Evolutionary conservation across 495 filamentous ascomycete genomes (phyloP).

Genomic region (Podospora conica): DNA sequence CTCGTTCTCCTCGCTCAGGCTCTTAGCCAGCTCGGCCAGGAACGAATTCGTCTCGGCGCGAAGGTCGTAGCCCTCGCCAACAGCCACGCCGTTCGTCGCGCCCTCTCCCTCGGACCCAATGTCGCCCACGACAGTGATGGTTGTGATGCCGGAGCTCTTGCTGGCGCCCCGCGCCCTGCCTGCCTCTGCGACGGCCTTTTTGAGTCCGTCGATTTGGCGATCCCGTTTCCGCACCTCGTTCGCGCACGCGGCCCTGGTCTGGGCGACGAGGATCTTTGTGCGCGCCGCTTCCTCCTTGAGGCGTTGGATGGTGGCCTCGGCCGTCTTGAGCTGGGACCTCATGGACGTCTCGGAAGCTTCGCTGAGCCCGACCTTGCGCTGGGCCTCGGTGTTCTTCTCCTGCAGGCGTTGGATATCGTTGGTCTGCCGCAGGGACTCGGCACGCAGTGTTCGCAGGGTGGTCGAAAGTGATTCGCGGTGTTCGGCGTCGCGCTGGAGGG

Average conservation of each 20-base stretch:
- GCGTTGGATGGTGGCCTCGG: slow-evolving; percentile 61
- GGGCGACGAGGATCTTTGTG: slow-evolving; percentile 67
- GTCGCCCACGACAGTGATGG: slow-evolving; percentile 49
- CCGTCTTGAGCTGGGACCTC: slow-evolving; percentile 58
- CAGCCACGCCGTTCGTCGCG: slow-evolving; percentile 43
- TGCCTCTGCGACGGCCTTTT: slow-evolving; percentile 61
- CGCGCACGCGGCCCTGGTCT: slow-evolving; percentile 79
- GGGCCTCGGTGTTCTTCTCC: slow-evolving; percentile 63
- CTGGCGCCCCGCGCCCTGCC: slow-evolving; percentile 41
- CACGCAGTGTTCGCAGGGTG: slow-evolving; percentile 69
- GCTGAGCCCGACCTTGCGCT: slow-evolving; percentile 66
- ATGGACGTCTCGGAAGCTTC: slow-evolving; percentile 67
- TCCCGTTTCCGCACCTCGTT: slow-evolving; percentile 92
- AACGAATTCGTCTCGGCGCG: slow-evolving; percentile 87
- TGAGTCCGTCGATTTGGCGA: slow-evolving; percentile 78
- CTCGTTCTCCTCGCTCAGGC: slow-evolving; percentile 91
- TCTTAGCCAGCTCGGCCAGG: slow-evolving; percentile 79
- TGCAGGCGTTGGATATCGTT: slow-evolving; percentile 54
- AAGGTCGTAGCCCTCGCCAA: slow-evolving; percentile 63
- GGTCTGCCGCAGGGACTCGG: slow-evolving; percentile 62
- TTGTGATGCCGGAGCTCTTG: slow-evolving; percentile 46
- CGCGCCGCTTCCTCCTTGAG: slow-evolving; percentile 76
- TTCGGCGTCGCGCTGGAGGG: slow-evolving; percentile 71
- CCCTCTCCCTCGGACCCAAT: slow-evolving; percentile 30
- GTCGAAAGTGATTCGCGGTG: slow-evolving; percentile 74